These are phyloP conservation scores for Chalciporus pseudorubinellus DNA, from an alignment of 768 basidiomycete species.

Conservation along the genomic window DNA sequence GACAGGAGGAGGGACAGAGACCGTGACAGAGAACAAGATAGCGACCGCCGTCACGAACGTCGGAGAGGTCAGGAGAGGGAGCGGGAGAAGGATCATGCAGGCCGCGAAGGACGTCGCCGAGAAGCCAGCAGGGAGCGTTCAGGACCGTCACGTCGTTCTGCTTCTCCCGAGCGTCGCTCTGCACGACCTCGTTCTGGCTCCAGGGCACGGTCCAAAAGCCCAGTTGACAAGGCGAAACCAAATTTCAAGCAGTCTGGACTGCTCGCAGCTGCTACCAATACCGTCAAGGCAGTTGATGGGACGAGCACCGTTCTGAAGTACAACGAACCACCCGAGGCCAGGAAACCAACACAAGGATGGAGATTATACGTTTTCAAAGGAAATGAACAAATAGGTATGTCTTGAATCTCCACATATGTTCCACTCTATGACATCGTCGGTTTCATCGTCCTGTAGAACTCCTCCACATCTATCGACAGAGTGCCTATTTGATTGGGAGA, in stretches of 20 bases:
- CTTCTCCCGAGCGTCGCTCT: slow-evolving; percentile 45
- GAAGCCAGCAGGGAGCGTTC: slow-evolving; percentile 33
- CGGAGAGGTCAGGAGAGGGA: slow-evolving; percentile 6
- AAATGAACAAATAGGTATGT: slow-evolving; percentile 84
- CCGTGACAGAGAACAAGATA: slow-evolving; percentile 8
- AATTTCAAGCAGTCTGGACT: slow-evolving; percentile 88
- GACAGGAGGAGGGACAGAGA: slow-evolving; percentile 16
- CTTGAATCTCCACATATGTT: not conserved
- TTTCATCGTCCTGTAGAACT: slow-evolving; percentile 53
- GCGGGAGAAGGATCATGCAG: slow-evolving; percentile 39
- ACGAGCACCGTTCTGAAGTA: slow-evolving; percentile 87
- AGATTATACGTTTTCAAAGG: slow-evolving; percentile 98
- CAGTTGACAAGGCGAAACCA: slow-evolving; percentile 71
- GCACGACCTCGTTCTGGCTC: slow-evolving; percentile 38
- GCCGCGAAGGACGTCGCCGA: slow-evolving; percentile 23
- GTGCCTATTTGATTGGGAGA: slow-evolving; percentile 90
- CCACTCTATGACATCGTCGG: not conserved
- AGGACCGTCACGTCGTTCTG: slow-evolving; percentile 49
- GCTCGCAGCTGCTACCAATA: slow-evolving; percentile 95
- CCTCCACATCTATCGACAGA: slow-evolving; percentile 90
- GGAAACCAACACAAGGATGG: slow-evolving; percentile 89
- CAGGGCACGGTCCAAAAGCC: slow-evolving; percentile 41
- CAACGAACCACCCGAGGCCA: slow-evolving; percentile 96
- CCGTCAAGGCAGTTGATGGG: slow-evolving; percentile 73
- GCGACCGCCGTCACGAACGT: slow-evolving; percentile 14